Percentiles rank a stretch among this genome's conserved stretches.
Conservation (phyloP, 2,329 filamentous ascomycete genomes). For the Lachnellula cervina region DNA sequence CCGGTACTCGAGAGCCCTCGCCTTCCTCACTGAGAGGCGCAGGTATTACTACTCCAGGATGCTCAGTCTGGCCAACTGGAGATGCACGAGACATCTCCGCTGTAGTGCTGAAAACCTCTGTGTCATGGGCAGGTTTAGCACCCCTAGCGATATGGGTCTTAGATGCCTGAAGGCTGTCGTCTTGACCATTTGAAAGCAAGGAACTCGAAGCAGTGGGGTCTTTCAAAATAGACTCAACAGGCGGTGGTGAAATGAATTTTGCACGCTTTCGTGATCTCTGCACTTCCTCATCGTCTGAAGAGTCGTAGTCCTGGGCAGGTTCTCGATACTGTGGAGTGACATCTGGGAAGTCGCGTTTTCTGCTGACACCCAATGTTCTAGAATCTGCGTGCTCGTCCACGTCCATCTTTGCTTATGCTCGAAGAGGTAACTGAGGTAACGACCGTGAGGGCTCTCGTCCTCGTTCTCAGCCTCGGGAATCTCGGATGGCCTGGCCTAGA, state of each 20-base stretch:
- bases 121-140: not conserved
- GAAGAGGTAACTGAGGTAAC: not conserved
- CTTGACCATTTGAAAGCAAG: not conserved
- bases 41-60: not conserved
- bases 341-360: conserved; percentile 30
- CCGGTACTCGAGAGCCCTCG: not conserved
- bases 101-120: not conserved
- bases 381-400: conserved; percentile 39
- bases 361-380: conserved; percentile 40
- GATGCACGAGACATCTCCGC: not conserved
- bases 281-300: conserved; percentile 25
- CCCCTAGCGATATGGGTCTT: not conserved
- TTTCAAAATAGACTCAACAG: not conserved
- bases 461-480: no score
- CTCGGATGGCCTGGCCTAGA: not conserved
- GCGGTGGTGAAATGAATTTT: conserved; percentile 3
- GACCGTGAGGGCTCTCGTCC: no score
- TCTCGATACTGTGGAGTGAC: not conserved
- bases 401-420: conserved; percentile 8
- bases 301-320: conserved; percentile 13
- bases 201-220: not conserved
- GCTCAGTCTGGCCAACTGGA: not conserved
- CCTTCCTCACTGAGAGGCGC: not conserved
- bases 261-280: conserved; percentile 8
- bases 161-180: not conserved